Percentiles rank a stretch among this genome's conserved stretches.
phyloP scores from a whole-genome alignment of 768 basidiomycete genomes.

The Astraeus odoratus region DNA sequence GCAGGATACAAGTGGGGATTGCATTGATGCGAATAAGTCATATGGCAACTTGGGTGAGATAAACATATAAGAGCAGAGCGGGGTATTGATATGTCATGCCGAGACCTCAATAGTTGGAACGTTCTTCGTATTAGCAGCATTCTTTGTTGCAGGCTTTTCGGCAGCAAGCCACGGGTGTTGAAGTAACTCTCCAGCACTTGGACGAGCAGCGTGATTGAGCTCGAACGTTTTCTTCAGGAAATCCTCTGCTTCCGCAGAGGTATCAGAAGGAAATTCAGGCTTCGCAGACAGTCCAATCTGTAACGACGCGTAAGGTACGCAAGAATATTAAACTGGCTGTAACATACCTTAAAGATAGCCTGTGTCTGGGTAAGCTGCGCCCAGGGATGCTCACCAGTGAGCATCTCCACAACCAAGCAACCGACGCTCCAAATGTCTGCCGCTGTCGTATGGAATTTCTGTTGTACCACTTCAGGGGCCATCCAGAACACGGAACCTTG shows the following conservation, averaged over 20 bases:
- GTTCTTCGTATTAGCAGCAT: slow-evolving; percentile 10
- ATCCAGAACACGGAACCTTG: slow-evolving; percentile 99
- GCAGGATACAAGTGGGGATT: not conserved
- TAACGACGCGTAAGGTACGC: not conserved
- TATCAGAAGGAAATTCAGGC: slow-evolving; percentile 86
- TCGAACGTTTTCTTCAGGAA: slow-evolving; percentile 87
- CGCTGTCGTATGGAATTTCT: slow-evolving; percentile 84
- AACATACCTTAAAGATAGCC: slow-evolving; percentile 87
- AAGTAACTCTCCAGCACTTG: slow-evolving; percentile 70
- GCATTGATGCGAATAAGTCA: slow-evolving; percentile 3
- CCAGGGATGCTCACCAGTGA: slow-evolving; percentile 94
- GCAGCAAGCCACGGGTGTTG: slow-evolving; percentile 62
- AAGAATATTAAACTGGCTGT: not conserved
- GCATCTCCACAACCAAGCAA: slow-evolving; percentile 93
- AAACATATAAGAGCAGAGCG: not conserved
- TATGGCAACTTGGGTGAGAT: not conserved
- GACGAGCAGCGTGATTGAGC: slow-evolving; percentile 72
- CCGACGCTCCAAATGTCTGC: slow-evolving; percentile 98
- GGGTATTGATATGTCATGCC: slow-evolving; percentile 8
- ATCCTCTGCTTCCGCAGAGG: slow-evolving; percentile 80
- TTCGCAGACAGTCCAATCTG: slow-evolving; percentile 90
- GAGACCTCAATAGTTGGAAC: slow-evolving; percentile 27
- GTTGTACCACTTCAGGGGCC: slow-evolving; percentile 98
- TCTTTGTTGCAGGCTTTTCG: slow-evolving; percentile 30
- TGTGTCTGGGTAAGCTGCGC: slow-evolving; percentile 98